phyloP scores from a whole-genome alignment of 2,329 filamentous ascomycete species.

The Calonectria pteridis region DNA sequence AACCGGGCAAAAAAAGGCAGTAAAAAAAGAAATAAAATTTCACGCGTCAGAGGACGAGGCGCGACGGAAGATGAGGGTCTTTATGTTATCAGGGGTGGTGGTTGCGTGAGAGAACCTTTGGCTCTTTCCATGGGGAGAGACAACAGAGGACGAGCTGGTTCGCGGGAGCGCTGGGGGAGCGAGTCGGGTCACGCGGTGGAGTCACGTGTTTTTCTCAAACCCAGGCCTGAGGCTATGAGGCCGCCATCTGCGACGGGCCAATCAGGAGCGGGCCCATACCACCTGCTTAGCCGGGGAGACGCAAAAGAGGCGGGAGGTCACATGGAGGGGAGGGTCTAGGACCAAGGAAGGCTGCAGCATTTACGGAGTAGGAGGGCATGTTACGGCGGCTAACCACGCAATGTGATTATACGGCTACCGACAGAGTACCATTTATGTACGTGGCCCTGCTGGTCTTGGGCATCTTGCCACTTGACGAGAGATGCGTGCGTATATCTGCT shows the following conservation, averaged over 20 bases:
- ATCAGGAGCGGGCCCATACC: slow-evolving; percentile 22
- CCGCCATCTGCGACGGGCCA: slow-evolving; percentile 30
- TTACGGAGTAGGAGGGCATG: not conserved
- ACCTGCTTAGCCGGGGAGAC: not conserved
- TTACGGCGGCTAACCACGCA: not conserved
- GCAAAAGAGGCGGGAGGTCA: slow-evolving; percentile 1
- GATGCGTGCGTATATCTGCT: not conserved
- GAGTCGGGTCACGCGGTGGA: slow-evolving; percentile 55
- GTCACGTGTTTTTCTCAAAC: slow-evolving; percentile 14
- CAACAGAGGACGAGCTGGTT: slow-evolving; percentile 31
- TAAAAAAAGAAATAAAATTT: slow-evolving; percentile 22
- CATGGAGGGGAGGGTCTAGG: slow-evolving; percentile 3
- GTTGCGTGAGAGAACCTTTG: slow-evolving; percentile 34
- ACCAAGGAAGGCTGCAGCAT: slow-evolving; percentile 1
- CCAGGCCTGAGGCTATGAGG: slow-evolving; percentile 45
- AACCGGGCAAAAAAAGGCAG: slow-evolving; percentile 22
- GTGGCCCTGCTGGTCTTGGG: not conserved
- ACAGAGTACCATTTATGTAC: not conserved
- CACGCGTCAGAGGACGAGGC: slow-evolving; percentile 31
- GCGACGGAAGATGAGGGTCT: slow-evolving; percentile 33
- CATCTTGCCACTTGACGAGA: not conserved
- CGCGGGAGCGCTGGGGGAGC: slow-evolving; percentile 28
- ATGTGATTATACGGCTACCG: not conserved
- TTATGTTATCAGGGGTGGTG: slow-evolving; percentile 46
- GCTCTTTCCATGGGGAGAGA: slow-evolving; percentile 29